These are phyloP conservation scores for Pezicula rhizophila DNA, from an alignment of 2,329 filamentous ascomycete species.

Conservation along the genomic window DNA sequence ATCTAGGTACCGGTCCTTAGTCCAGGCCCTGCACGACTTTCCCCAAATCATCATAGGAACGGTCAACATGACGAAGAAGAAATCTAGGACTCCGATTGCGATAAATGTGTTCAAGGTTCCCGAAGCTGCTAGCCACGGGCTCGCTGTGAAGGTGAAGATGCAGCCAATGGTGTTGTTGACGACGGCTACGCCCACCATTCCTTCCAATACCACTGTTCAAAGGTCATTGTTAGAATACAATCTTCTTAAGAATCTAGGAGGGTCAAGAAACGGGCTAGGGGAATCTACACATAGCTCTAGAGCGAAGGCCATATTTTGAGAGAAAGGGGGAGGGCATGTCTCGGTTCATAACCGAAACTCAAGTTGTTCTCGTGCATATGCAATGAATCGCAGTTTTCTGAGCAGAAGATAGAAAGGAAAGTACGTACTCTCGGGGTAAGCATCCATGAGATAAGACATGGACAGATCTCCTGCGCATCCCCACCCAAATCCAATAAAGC, in stretches of 20 bases:
- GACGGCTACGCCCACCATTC: constrained; percentile 51
- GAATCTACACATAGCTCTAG: no score
- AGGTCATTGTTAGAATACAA: no score
- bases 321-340: no score
- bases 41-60: constrained; percentile 50
- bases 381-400: no score
- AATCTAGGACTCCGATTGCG: constrained; percentile 43
- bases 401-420: no score
- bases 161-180: constrained; percentile 51
- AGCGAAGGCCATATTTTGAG: no score
- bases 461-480: constrained; percentile 51
- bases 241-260: no score
- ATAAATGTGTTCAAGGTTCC: constrained; percentile 43
- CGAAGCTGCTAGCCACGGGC: constrained; percentile 41
- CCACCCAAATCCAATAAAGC: constrained; percentile 53
- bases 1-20: constrained; percentile 36
- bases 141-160: constrained; percentile 46
- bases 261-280: no score
- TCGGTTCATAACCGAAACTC: no score
- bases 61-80: constrained; percentile 43
- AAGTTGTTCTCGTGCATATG: no score
- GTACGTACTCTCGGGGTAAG: constrained; percentile 38
- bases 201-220: constrained; percentile 41
- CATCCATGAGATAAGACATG: constrained; percentile 49
- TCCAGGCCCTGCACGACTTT: constrained; percentile 42